Base-by-base conservation (phyloP, 192 early-diverging fungal species). In the Cladochytrium replicatum region DNA sequence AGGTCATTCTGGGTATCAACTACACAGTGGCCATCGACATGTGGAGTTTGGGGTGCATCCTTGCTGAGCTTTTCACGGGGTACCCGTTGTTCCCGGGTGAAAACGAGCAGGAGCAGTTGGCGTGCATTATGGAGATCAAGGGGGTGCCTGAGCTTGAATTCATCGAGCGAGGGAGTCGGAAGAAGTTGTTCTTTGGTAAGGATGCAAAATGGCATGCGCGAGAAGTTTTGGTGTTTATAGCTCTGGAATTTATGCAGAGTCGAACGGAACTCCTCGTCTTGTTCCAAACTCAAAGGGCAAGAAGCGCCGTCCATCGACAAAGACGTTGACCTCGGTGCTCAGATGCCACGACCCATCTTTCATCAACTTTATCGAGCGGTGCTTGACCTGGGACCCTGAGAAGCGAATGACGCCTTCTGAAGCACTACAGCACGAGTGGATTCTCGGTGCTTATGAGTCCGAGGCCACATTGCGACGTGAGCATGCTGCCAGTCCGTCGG, bases 41-140 rank as follows among this genome's bases (percentile, higher is more conserved):
- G 57, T 72, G 69, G 69, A 43, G 25, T 6, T 32, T 71, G 2
- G 69, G 69, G 8, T 70, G 68, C 41, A 66, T 72, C 19, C 53
- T 72, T 4, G 47, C 37, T 7, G 69, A 72, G 50, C 60, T 72
- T 13, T 41, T 59, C 23, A 49, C 59, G 9, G 69, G 69, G 4
- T 19, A 74, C n/a, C 69, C 69, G 6, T 46, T 72, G 17, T 72
- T 70, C 40, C 8, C 21, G 9, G 63, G 68, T n/a, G n/a, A 58
- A 29, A 60, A 37, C 26, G 69, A 72, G 32, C 48, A 48, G 23
- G 69, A 72, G 21, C 69, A 72, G 60, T 66, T 98, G 32, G 72
- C 85, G 7, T 90, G 90, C 63, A 93, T 98, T 38, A 89, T 98
- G 82, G 92, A 98, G 65, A 70, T 93, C 19, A 74, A 81, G 39